Percentiles rank a stretch among this genome's conserved stretches.
Conservation (phyloP, 768 basidiomycete genomes). For the Lentinula guzmanii region DNA sequence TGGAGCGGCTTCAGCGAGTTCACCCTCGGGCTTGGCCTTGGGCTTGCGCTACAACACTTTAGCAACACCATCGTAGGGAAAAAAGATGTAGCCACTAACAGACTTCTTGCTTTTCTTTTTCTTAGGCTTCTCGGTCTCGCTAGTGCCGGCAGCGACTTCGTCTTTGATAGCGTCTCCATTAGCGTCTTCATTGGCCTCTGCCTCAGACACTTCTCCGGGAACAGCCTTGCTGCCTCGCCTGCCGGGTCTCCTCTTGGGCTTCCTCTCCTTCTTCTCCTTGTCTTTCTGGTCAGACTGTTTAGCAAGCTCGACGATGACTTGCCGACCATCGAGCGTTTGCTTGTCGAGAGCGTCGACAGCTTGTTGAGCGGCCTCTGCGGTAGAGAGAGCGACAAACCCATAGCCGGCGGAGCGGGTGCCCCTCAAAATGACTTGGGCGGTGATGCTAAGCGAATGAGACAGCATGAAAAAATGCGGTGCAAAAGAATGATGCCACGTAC, state of each 20-base stretch:
- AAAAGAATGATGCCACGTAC: slow-evolving; percentile 46
- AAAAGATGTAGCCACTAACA: slow-evolving; percentile 34
- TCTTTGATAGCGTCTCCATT: slow-evolving; percentile 51
- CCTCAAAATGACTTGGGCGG: slow-evolving; percentile 83
- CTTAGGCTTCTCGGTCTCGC: slow-evolving; percentile 75
- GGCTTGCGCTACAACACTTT: slow-evolving; percentile 48
- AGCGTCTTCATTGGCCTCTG: slow-evolving; percentile 71
- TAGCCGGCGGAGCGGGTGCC: slow-evolving; percentile 85
- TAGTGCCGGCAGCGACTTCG: slow-evolving; percentile 49
- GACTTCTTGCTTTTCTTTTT: slow-evolving; percentile 65
- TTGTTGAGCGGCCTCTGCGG: slow-evolving; percentile 76
- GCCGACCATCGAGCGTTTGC: slow-evolving; percentile 84
- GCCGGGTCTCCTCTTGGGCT: slow-evolving; percentile 73
- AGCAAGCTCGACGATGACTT: slow-evolving; percentile 87
- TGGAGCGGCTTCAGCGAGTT: slow-evolving; percentile 31
- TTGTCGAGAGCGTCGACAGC: slow-evolving; percentile 85
- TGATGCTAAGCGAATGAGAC: slow-evolving; percentile 43
- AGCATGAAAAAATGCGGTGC: slow-evolving; percentile 33
- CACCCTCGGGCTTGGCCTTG: slow-evolving; percentile 30
- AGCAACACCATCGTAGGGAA: slow-evolving; percentile 10
- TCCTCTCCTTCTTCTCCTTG: slow-evolving; percentile 74
- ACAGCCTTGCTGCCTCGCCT: slow-evolving; percentile 84
- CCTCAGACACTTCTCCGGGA: slow-evolving; percentile 85
- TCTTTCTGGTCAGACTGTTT: slow-evolving; percentile 89
- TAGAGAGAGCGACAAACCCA: slow-evolving; percentile 84